These are phyloP conservation scores for Stromatinia cepivora DNA, from an alignment of 2,329 filamentous ascomycete species.

Conservation along the genomic window DNA sequence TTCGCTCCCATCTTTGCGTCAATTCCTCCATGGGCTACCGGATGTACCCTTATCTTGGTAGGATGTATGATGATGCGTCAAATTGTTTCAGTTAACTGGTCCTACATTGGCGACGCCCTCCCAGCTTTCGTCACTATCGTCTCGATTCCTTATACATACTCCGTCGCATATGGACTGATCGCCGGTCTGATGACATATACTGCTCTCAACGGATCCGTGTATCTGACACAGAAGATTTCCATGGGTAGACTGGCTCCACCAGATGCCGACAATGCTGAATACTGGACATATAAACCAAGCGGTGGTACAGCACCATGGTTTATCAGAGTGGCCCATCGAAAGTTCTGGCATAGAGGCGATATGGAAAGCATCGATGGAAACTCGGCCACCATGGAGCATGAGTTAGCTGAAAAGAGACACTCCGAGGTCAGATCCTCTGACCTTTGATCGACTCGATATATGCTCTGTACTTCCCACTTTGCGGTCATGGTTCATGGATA, in stretches of 20 bases:
- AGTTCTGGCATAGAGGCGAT: slow-evolving; percentile 29
- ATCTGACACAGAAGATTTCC: slow-evolving; percentile 49
- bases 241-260: slow-evolving; percentile 51
- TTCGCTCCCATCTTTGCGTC: slow-evolving; percentile 76
- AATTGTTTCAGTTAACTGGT: slow-evolving; percentile 74
- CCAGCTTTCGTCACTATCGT: slow-evolving; percentile 75
- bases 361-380: slow-evolving; percentile 24
- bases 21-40: slow-evolving; percentile 76
- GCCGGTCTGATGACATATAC: slow-evolving; percentile 59
- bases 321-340: slow-evolving; percentile 38
- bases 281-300: slow-evolving; percentile 54
- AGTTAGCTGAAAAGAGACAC: slow-evolving; percentile 20
- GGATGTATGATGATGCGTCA: slow-evolving; percentile 78
- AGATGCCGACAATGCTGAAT: slow-evolving; percentile 56
- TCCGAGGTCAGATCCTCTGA: slow-evolving; percentile 12
- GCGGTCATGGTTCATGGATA: too few species aligned
- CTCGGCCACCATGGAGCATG: slow-evolving; percentile 20
- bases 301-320: slow-evolving; percentile 58
- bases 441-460: slow-evolving; percentile 2
- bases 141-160: slow-evolving; percentile 78
- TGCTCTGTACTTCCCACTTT: background rate
- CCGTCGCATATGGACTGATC: slow-evolving; percentile 74
- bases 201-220: slow-evolving; percentile 55
- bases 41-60: slow-evolving; percentile 70
- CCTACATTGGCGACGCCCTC: slow-evolving; percentile 71